A percentile compares a stretch with the other conserved stretches of the same genome.
These are phyloP conservation scores for Prunus salicina DNA, from an alignment of 306 rosid genomes.

Conservation along the genomic window DNA sequence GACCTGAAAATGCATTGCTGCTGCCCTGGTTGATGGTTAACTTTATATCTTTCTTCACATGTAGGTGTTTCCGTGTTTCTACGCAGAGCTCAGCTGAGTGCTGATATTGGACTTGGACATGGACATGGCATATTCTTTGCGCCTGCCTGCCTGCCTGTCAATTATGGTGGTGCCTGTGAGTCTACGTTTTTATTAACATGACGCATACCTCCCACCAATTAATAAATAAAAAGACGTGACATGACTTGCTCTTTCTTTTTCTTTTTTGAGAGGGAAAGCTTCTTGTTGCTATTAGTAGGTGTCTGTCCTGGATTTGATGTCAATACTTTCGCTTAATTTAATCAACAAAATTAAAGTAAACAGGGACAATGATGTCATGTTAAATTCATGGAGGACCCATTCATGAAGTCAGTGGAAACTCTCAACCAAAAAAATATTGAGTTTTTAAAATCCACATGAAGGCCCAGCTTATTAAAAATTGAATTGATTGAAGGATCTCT, in stretches of 20 bases:
- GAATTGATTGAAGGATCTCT: neutral
- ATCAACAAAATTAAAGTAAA: neutral
- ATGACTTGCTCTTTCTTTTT: neutral
- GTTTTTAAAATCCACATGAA: neutral
- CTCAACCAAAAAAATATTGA: neutral
- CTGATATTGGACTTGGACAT: neutral
- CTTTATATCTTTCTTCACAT: neutral
- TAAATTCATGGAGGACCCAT: neutral
- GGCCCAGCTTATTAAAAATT: no score
- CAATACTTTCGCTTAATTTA: neutral
- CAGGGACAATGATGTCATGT: neutral
- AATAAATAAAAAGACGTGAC: neutral
- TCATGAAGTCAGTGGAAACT: neutral
- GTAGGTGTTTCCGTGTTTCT: neutral
- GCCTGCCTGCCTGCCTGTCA: neutral
- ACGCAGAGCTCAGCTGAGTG: neutral
- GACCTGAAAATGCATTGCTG: slow-evolving; percentile 4
- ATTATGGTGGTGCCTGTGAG: slow-evolving; percentile 13
- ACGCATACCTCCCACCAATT: slow-evolving; percentile 11
- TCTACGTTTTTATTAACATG: slow-evolving; percentile 15
- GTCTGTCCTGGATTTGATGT: slow-evolving; percentile 9
- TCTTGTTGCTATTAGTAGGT: neutral
- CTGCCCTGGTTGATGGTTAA: neutral
- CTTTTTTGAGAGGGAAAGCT: neutral
- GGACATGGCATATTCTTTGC: neutral